Evolutionary conservation across 371 early-diverging fungal species (phyloP).

Genomic region (Mucor indicus): DNA sequence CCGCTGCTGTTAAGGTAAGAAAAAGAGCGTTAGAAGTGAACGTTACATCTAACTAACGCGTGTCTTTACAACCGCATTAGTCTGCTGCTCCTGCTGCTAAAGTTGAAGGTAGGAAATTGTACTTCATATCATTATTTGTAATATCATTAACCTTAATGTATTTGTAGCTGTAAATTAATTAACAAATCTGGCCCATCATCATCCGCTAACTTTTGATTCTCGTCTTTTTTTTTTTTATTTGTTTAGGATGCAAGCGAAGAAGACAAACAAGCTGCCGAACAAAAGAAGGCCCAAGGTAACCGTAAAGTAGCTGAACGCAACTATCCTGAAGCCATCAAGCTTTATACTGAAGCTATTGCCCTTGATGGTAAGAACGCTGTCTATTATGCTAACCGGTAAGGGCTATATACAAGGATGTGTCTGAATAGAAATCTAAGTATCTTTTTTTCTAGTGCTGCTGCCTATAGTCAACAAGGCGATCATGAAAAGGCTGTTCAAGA

Average conservation of each 20-base stretch:
- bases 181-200: no score
- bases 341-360: constrained; percentile 90
- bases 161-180: no score
- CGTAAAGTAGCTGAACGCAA: constrained; percentile 78
- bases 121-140: no score
- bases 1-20: constrained; percentile 25
- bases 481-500: constrained; percentile 88
- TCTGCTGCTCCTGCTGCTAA: constrained; percentile 5
- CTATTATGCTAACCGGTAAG: constrained; percentile 91
- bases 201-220: no score
- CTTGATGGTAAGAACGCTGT: constrained; percentile 83
- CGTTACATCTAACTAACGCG: background rate
- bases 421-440: no score
- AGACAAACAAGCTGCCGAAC: constrained; percentile 80
- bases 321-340: constrained; percentile 80
- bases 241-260: constrained; percentile 40
- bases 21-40: background rate
- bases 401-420: background rate
- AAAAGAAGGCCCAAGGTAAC: constrained; percentile 83
- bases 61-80: background rate
- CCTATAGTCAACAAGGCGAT: constrained; percentile 85
- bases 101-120: constrained; percentile 23
- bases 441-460: constrained; percentile 78
- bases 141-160: no score
- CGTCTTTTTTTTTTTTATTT: background rate